phyloP scores from a whole-genome alignment of 768 basidiomycete genomes.

The Phaeotremella fagi region DNA sequence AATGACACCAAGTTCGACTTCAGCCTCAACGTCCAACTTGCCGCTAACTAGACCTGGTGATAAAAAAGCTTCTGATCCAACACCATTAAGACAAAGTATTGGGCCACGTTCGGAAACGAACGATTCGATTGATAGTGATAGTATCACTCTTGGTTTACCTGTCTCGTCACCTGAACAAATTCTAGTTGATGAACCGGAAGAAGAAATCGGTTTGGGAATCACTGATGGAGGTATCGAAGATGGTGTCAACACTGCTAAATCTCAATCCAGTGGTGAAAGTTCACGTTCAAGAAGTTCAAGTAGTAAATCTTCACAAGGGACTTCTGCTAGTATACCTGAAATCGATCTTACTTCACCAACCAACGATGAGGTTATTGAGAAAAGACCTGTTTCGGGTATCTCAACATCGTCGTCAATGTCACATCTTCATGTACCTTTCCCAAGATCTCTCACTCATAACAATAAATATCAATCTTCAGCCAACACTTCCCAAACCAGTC shows the following conservation, averaged over 20 bases:
- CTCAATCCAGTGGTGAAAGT: no score
- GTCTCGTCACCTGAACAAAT: constrained; percentile 5
- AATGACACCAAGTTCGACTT: constrained; percentile 1
- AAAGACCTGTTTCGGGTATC: neutral
- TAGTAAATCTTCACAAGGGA: neutral
- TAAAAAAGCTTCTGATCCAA: constrained; percentile 34
- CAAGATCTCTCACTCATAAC: neutral
- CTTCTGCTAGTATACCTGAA: neutral
- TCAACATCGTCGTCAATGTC: neutral
- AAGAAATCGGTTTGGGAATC: neutral
- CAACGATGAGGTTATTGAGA: neutral
- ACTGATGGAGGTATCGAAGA: neutral
- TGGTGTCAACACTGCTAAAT: neutral
- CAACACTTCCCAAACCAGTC: neutral
- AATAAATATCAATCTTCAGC: neutral
- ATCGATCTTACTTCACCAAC: neutral
- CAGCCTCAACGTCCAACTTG: neutral
- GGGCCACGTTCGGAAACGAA: no score
- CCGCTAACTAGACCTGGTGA: neutral
- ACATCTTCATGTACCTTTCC: neutral
- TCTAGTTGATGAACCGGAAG: constrained; percentile 15
- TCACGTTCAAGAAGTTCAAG: no score
- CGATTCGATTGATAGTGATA: no score
- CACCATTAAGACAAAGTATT: constrained; percentile 28
- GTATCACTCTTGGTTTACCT: neutral